These are phyloP conservation scores for Diaporthe ampelina DNA, from an alignment of 2,329 filamentous ascomycete genomes.

Conservation along the genomic window DNA sequence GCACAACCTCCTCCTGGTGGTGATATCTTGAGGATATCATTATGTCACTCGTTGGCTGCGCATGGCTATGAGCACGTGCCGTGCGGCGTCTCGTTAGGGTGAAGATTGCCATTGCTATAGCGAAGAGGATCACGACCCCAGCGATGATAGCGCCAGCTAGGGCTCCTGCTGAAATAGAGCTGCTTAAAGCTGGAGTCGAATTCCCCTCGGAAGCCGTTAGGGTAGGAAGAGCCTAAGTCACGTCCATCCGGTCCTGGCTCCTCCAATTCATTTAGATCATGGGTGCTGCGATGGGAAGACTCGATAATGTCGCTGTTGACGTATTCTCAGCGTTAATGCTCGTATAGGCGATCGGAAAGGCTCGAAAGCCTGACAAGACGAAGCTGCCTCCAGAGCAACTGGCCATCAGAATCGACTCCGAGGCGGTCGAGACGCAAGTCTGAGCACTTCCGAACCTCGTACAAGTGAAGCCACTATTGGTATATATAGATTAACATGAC, in stretches of 20 bases:
- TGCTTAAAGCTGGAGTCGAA: neutral
- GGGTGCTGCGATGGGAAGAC: neutral
- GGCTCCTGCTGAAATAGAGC: neutral
- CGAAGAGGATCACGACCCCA: neutral
- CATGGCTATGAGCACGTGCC: neutral
- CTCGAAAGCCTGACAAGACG: neutral
- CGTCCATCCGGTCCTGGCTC: neutral
- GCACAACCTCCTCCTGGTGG: neutral
- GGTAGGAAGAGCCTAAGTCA: neutral
- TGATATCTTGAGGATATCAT: neutral
- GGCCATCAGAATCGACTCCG: neutral
- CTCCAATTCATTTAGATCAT: slow-evolving; percentile 9
- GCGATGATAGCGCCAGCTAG: neutral
- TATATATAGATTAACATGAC: neutral
- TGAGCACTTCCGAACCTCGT: neutral
- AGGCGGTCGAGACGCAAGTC: neutral
- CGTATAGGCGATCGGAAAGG: neutral
- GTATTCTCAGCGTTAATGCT: neutral
- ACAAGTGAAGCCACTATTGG: neutral
- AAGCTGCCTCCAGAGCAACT: neutral
- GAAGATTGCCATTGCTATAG: slow-evolving; percentile 3
- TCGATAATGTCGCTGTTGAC: neutral
- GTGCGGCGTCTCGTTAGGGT: neutral
- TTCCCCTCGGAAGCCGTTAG: neutral
- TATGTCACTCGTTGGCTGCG: neutral